Conservation (phyloP, 306 rosid genomes). For the Trifolium subterraneum region DNA sequence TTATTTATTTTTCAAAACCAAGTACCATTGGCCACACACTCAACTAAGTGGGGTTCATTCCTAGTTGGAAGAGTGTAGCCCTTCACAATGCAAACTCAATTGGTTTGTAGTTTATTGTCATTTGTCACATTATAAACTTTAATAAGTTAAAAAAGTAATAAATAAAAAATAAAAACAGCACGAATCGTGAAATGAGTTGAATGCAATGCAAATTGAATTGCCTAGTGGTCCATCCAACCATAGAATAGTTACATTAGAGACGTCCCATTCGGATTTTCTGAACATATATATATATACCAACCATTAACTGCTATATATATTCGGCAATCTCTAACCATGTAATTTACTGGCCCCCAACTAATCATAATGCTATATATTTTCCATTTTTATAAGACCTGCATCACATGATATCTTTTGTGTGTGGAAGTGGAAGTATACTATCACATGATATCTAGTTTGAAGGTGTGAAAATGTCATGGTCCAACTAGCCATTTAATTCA, state of each 20-base stretch:
- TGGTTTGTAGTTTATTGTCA: neutral
- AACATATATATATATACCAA: neutral
- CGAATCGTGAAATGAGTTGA: constrained; percentile 26
- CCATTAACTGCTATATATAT: neutral
- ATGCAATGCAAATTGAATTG: constrained; percentile 34
- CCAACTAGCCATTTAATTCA: neutral
- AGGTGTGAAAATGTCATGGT: neutral
- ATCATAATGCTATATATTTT: neutral
- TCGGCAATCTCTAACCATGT: constrained; percentile 22
- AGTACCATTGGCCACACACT: too few species aligned
- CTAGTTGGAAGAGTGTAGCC: too few species aligned
- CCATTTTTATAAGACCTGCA: neutral
- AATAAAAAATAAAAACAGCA: too few species aligned
- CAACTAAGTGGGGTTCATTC: too few species aligned
- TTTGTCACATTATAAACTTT: neutral
- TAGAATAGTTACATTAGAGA: constrained; percentile 6
- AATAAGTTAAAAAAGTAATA: too few species aligned
- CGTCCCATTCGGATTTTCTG: constrained; percentile 15
- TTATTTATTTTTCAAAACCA: neutral
- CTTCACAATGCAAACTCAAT: too few species aligned
- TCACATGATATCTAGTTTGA: neutral
- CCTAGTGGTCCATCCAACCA: constrained; percentile 44
- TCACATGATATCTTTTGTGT: neutral
- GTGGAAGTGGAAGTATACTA: neutral
- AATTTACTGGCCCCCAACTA: constrained; percentile 11